Percentiles rank a stretch among this genome's conserved stretches.
Evolutionary conservation across 1,284 basidiomycete species (phyloP).

Genomic region (Termitomyces sp.): DNA sequence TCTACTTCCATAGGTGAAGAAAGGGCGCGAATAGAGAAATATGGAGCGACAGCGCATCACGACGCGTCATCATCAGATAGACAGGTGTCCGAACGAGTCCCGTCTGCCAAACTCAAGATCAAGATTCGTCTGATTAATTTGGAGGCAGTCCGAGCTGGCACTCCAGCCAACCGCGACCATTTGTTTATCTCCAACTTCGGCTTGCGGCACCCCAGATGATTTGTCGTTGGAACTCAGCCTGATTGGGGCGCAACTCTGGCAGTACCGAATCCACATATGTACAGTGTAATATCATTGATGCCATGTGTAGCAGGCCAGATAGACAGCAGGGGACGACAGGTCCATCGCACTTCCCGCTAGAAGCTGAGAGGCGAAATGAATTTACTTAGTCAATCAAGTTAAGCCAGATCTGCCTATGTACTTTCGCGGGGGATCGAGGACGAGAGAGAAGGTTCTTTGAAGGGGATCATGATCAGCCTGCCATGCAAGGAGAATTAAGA

Average conservation of each 20-base stretch:
- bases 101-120: neutral
- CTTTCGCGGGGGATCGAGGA: neutral
- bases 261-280: neutral
- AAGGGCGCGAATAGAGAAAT: neutral
- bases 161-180: neutral
- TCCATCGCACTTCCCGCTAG: neutral
- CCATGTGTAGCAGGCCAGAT: neutral
- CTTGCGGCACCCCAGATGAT: neutral
- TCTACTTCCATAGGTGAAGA: neutral
- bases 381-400: neutral
- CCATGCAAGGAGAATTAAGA: neutral
- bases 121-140: neutral
- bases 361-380: neutral
- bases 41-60: neutral
- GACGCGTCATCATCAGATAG: neutral
- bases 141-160: neutral
- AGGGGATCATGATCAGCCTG: neutral
- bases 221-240: too few relatives aligned
- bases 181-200: neutral
- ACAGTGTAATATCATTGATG: neutral
- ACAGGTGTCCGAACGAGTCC: slow-evolving; percentile 3
- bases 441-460: neutral
- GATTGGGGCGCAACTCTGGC: neutral
- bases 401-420: neutral
- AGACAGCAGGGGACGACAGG: neutral